Percentiles rank a stretch among this genome's conserved stretches.
Evolutionary conservation across 768 basidiomycete species (phyloP).

Genomic region (Mycena leptocephala): DNA sequence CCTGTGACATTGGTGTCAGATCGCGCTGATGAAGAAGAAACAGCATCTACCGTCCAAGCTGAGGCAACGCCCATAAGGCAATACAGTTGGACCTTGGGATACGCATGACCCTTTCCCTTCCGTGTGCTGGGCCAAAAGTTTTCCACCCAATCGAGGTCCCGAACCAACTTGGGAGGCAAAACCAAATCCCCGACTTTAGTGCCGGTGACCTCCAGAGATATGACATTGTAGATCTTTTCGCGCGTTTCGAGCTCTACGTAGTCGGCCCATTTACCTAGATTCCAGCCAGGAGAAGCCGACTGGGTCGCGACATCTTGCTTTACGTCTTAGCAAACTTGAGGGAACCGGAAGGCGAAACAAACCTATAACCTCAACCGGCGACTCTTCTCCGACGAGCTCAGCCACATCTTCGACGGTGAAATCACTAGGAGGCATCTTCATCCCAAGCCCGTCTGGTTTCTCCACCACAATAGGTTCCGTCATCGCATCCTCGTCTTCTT

Average conservation of each 20-base stretch:
- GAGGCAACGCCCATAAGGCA: conserved; percentile 96
- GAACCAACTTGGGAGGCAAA: conserved; percentile 85
- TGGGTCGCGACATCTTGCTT: conserved; percentile 89
- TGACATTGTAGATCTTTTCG: conserved; percentile 95
- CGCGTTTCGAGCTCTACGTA: conserved; percentile 81
- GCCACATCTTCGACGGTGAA: conserved; percentile 90
- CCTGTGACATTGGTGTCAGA: conserved; percentile 63
- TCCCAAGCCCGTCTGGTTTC: conserved; percentile 85
- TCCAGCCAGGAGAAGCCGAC: conserved; percentile 90
- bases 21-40: neutral
- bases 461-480: conserved; percentile 89
- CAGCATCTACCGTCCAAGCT: conserved; percentile 90
- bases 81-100: conserved; percentile 96
- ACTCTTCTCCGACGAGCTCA: conserved; percentile 82
- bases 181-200: conserved; percentile 86
- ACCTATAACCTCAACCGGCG: conserved; percentile 95
- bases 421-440: conserved; percentile 85
- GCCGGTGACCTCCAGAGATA: conserved; percentile 94
- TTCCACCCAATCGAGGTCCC: conserved; percentile 97
- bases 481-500: conserved; percentile 81
- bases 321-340: neutral
- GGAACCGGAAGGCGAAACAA: conserved; percentile 36
- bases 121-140: conserved; percentile 91
- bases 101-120: conserved; percentile 80
- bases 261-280: conserved; percentile 90